Conservation (phyloP, 139 green algal genomes). For the Tetraselmis striata region DNA sequence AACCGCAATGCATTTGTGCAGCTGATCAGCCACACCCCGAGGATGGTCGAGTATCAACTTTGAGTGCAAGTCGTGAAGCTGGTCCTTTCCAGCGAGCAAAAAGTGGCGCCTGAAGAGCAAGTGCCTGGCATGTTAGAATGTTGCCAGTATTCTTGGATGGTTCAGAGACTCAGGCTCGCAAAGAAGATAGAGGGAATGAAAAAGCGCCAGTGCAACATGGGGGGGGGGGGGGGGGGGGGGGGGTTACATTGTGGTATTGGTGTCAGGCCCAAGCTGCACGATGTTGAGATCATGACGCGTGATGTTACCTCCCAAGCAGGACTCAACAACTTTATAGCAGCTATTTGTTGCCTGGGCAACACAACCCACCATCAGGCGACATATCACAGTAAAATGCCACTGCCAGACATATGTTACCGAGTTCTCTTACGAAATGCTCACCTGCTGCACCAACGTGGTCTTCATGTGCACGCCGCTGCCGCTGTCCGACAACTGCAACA, state of each 20-base stretch:
- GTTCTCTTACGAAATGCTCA: no score
- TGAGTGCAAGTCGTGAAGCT: slow-evolving; percentile 95
- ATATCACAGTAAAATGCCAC: no score
- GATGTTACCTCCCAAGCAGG: slow-evolving; percentile 58
- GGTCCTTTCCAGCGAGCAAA: slow-evolving; percentile 66
- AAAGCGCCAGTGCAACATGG: not conserved
- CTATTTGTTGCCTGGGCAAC: slow-evolving; percentile 37
- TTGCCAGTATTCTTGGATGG: not conserved
- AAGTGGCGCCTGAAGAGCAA: slow-evolving; percentile 63
- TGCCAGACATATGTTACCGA: no score
- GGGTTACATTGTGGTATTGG: not conserved
- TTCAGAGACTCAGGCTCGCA: no score
- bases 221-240: not conserved
- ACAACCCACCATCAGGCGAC: no score
- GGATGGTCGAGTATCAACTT: slow-evolving; percentile 74
- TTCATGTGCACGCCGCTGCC: slow-evolving; percentile 55
- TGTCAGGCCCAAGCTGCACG: slow-evolving; percentile 46
- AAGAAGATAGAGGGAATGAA: not conserved
- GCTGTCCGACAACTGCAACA: slow-evolving; percentile 50
- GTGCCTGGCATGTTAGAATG: not conserved
- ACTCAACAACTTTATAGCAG: slow-evolving; percentile 72
- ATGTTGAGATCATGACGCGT: slow-evolving; percentile 81
- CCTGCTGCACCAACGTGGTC: slow-evolving; percentile 70
- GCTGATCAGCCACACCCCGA: slow-evolving; percentile 64
- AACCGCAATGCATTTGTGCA: slow-evolving; percentile 98